Evolutionary conservation across 495 filamentous ascomycete genomes (phyloP), one percentile per base, ranked within the genome.

Genomic region (Cladorrhinum samala): DNA sequence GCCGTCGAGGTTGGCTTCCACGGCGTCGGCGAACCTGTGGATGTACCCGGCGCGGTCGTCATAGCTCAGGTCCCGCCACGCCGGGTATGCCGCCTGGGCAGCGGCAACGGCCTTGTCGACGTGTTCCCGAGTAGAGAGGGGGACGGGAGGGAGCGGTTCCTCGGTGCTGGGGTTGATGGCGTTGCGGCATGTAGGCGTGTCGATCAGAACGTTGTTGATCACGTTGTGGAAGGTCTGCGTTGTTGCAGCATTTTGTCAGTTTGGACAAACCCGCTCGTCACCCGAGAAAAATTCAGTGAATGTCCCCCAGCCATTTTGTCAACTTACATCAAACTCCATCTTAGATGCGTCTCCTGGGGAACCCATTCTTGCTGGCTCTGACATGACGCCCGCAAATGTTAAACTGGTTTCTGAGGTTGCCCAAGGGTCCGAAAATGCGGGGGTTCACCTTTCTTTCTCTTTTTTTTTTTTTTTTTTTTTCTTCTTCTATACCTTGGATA

Each of bases 31-130:
- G 38, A 77, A 79, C 45, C 77, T 76, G 39, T 60, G 38, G 5
- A 86, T 52, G 11, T 76, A 63, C 23, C 75, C 68, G 18, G 77
- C 72, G 16, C 84, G 74, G 52, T 75, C 66, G 9, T 63, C 61
- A 13, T 58, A 41, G 0, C 67, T 59, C 18, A 55, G 63, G 14
- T 66, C 57, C 39, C 47, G 56, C 74, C 74, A 77, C 0, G 64
- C 63, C 52, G 66, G 62, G 46, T 72, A 74, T 20, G 73, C 73
- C 9, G 61, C 59, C 46, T 59, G 62, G 8, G 69, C 73, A 13
- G 65, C 66, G 13, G 55, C 54, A 23, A 77, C 74, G 20, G 73
- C 72, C 14, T 71, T 66, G 27, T 75, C 68, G 39, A 77, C 63
- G 54, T 77, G 73, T 19, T 68, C 24, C 4, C 54, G 39, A 9